phyloP scores from a whole-genome alignment of 2,329 filamentous ascomycete genomes.

The Keithomyces neogunnii region DNA sequence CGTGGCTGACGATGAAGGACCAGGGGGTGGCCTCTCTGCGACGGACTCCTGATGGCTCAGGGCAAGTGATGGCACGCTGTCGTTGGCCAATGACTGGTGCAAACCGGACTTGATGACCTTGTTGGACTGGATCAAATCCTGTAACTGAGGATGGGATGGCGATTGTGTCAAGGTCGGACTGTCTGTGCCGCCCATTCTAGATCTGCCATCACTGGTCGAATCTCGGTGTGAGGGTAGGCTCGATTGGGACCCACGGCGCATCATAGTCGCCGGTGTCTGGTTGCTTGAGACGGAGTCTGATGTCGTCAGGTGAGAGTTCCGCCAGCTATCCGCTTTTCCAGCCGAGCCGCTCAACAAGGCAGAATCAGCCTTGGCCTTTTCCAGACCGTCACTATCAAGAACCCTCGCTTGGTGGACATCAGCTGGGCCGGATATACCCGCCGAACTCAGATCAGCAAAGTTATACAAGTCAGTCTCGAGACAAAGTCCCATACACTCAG shows the following conservation, averaged over 20 bases:
- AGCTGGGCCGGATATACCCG: conserved; percentile 7
- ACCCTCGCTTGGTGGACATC: conserved; percentile 13
- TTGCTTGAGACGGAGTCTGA: conserved; percentile 33
- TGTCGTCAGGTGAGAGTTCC: conserved; percentile 44
- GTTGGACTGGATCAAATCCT: conserved; percentile 53
- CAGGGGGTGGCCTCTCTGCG: conserved; percentile 25
- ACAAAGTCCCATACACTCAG: conserved; percentile 68
- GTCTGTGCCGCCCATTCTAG: conserved; percentile 34
- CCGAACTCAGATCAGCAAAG: conserved; percentile 13
- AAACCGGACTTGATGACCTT: conserved; percentile 48
- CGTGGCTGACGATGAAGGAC: conserved; percentile 11
- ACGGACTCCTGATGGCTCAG: conserved; percentile 41
- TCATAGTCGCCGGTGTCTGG: conserved; percentile 26
- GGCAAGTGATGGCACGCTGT: conserved; percentile 47
- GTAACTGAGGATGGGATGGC: conserved; percentile 45
- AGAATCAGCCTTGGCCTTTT: conserved; percentile 26
- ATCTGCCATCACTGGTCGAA: conserved; percentile 31
- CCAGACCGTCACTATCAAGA: conserved; percentile 19
- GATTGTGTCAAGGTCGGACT: conserved; percentile 52
- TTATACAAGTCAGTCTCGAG: conserved; percentile 18
- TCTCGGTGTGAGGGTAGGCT: conserved; percentile 42
- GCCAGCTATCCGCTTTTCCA: conserved; percentile 37
- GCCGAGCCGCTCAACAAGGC: conserved; percentile 32
- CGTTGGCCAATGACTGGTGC: conserved; percentile 46
- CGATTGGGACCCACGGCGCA: conserved; percentile 38